A percentile compares a stretch with the other conserved stretches of the same genome.
Evolutionary conservation across 371 early-diverging fungal species (phyloP).

Genomic region (Circinella umbellata): DNA sequence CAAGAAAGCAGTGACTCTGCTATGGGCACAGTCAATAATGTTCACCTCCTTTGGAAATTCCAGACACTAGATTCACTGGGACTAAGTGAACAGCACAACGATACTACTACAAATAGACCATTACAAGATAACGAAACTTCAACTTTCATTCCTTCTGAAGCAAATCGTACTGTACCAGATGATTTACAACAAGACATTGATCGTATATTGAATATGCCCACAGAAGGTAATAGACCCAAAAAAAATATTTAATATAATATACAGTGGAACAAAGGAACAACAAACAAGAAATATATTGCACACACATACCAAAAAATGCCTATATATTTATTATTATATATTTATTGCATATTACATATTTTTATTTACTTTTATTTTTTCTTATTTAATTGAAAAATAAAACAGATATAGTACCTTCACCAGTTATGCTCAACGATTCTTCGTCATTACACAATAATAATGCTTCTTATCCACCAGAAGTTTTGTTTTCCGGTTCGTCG

Average conservation of each 20-base stretch:
- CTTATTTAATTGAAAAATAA: no score
- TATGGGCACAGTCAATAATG: conserved; percentile 23
- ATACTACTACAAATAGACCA: background rate
- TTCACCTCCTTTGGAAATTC: conserved; percentile 26
- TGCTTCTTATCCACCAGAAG: conserved; percentile 6
- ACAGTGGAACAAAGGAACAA: background rate
- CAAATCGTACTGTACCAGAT: conserved; percentile 21
- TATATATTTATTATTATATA: no score
- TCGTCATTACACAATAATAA: background rate
- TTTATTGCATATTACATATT: background rate
- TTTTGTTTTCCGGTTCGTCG: conserved; percentile 7
- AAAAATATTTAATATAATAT: background rate
- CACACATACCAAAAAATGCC: background rate
- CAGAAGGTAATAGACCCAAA: background rate
- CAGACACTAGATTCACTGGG: conserved; percentile 20
- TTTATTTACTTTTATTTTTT: background rate
- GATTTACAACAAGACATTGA: conserved; percentile 37
- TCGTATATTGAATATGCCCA: conserved; percentile 27
- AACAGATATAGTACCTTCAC: background rate
- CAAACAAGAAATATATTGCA: background rate
- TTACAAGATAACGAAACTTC: background rate
- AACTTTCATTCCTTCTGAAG: conserved; percentile 1
- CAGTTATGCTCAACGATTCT: conserved; percentile 4
- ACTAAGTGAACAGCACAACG: conserved; percentile 11
- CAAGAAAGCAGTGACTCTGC: conserved; percentile 20